Percentiles rank a stretch among this genome's conserved stretches.
These are phyloP conservation scores for Trichomonas vaginalis DNA, from an alignment of 208 protist genomes.

Conservation along the genomic window DNA sequence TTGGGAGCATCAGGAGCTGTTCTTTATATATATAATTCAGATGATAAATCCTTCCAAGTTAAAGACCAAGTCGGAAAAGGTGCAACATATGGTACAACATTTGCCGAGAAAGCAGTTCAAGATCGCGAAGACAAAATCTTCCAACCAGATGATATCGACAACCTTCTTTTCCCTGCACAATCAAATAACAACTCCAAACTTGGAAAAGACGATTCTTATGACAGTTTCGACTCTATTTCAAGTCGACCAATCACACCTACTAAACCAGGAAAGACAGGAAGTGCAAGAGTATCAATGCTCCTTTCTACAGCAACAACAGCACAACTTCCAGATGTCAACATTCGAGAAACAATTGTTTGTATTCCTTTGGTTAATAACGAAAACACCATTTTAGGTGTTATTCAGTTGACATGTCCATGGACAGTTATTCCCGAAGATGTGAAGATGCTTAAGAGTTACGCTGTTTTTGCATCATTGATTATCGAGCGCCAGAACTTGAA, in stretches of 20 bases:
- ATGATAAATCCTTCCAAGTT: not conserved
- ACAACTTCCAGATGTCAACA: not conserved
- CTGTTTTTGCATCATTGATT: not conserved
- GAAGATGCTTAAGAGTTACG: not conserved
- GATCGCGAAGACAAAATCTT: not conserved
- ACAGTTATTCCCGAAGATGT: not conserved
- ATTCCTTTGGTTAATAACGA: not conserved
- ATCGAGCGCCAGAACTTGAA: not conserved
- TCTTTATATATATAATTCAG: not conserved
- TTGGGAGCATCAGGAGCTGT: not conserved
- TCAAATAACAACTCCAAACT: not conserved
- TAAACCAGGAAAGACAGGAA: not conserved
- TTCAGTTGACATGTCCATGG: not conserved
- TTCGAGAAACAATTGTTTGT: not conserved
- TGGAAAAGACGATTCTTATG: not conserved
- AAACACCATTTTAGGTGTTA: not conserved
- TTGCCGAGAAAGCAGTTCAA: not conserved
- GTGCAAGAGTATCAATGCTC: not conserved
- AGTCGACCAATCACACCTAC: not conserved
- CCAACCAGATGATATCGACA: not conserved
- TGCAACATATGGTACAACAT: not conserved
- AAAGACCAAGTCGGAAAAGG: not conserved
- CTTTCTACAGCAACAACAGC: not conserved
- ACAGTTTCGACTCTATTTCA: not conserved
- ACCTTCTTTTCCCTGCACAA: not conserved